Evolutionary conservation across 2,329 filamentous ascomycete species (phyloP).

Genomic region (Claviceps arundinis): DNA sequence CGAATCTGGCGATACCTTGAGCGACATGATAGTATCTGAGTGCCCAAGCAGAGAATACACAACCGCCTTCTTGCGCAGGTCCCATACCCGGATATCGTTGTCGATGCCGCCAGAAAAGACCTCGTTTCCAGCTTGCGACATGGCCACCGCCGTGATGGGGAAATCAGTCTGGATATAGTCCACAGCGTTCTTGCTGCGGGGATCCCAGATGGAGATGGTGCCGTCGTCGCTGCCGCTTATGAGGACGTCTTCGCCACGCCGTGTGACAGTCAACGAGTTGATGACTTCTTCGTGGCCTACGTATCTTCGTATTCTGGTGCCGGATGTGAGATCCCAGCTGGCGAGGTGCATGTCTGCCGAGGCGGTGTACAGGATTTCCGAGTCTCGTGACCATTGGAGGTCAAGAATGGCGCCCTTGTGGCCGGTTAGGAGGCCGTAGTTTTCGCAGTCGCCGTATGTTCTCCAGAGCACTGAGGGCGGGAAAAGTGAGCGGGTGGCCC

Average conservation of each 20-base stretch:
- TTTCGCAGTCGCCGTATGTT: constrained; percentile 84
- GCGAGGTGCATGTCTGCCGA: constrained; percentile 88
- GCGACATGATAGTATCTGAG: constrained; percentile 79
- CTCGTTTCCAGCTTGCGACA: constrained; percentile 92
- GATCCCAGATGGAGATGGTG: constrained; percentile 91
- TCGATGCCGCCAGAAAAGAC: constrained; percentile 91
- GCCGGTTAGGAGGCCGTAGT: constrained; percentile 78
- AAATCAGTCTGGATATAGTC: constrained; percentile 86
- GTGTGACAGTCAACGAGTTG: constrained; percentile 80
- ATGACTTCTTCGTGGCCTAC: constrained; percentile 92
- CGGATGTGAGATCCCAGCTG: constrained; percentile 89
- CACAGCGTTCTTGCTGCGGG: constrained; percentile 73
- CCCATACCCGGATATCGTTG: constrained; percentile 96
- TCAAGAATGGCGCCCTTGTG: constrained; percentile 88
- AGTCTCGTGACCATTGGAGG: constrained; percentile 93
- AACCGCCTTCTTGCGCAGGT: constrained; percentile 79
- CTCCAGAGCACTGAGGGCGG: constrained; percentile 66
- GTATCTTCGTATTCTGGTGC: constrained; percentile 83
- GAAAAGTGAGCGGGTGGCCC: background rate
- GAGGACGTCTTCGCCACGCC: constrained; percentile 78
- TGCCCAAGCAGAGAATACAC: constrained; percentile 84
- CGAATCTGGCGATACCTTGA: constrained; percentile 84
- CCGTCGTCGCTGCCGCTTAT: constrained; percentile 91
- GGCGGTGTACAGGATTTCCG: constrained; percentile 76
- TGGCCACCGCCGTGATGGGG: constrained; percentile 77